Base-by-base conservation (phyloP, 306 rosid genomes). In the Herpetospermum pedunculosum region DNA sequence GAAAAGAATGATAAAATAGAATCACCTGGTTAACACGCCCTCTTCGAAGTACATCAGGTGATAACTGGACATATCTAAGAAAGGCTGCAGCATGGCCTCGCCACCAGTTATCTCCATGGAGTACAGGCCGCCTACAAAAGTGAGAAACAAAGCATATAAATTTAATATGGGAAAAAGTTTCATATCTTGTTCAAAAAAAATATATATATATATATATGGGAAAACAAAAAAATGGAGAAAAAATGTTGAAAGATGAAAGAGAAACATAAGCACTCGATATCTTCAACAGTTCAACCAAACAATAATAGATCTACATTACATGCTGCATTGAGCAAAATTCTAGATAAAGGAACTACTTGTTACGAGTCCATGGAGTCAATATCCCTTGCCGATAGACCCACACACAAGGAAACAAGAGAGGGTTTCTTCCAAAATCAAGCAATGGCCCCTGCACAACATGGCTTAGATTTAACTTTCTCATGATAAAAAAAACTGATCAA, bases 71-170 rank as follows among this genome's bases (percentile, higher is more conserved):
- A 79, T 90, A 86, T 81, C 85, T 88, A 49, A 92, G 79, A 83
- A 90, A 92, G 65, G 98, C 98, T 9, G 96, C 88, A 29, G 98
- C 96, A 85, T 92, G 96, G 60, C 98, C 98, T 76, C 98, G 86
- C 96, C 94, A 87, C 92, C 96, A 92, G 83, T 92, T 92, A 88
- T 92, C 98, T 67, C 98, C 98, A 48, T 82, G 86, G 84, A 92
- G 81, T 77, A 72, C 74, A 15, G 98, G 98, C 74, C 85, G 86
- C 76, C 98, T 92, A 77, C 35, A 49, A 80, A 82, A 52, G 72
- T 50, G 68, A 75, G 57, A 79, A 79, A 52, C 72, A 68, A 48
- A 72, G 48, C 75, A 70, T 63, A 78, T 35, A 75, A 68, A 68
- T 63, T 50, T 44, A 58, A 60, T 37, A 67, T 25, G 62, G 40